phyloP scores from a whole-genome alignment of 2,329 filamentous ascomycete species.

The Colletotrichum musicola region DNA sequence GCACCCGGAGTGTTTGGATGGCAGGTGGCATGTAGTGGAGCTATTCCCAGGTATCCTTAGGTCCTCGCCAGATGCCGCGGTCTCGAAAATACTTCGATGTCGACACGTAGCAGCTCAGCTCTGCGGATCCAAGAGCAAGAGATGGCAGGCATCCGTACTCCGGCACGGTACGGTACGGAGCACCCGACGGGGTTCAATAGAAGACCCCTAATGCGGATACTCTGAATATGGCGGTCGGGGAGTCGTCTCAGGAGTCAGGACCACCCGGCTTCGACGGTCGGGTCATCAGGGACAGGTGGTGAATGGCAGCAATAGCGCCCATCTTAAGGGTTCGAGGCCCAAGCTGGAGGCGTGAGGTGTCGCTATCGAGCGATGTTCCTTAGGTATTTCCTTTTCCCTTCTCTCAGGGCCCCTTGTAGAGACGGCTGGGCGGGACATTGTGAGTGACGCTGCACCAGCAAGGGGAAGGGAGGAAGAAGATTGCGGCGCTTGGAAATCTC shows the following conservation, averaged over 20 bases:
- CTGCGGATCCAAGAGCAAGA: too few species aligned
- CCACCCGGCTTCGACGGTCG: constrained; percentile 3
- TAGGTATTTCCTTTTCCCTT: neutral
- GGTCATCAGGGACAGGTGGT: neutral
- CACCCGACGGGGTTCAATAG: constrained; percentile 1
- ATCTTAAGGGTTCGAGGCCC: constrained; percentile 26
- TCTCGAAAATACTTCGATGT: too few species aligned
- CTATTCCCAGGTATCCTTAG: constrained; percentile 10
- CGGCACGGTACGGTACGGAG: too few species aligned
- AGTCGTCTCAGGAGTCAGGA: neutral
- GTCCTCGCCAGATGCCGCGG: neutral
- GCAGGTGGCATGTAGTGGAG: constrained; percentile 18
- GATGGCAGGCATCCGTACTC: too few species aligned
- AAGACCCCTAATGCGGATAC: constrained; percentile 24
- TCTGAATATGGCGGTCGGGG: neutral
- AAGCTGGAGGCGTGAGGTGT: constrained; percentile 17
- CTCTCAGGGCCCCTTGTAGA: constrained; percentile 16
- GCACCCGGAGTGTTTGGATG: constrained; percentile 18
- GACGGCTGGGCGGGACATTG: constrained; percentile 33
- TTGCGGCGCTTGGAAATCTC: constrained; percentile 24
- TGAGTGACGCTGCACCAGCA: constrained; percentile 24
- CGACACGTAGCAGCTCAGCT: too few species aligned
- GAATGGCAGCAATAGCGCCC: constrained; percentile 24
- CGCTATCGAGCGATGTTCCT: constrained; percentile 1
- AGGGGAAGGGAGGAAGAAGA: constrained; percentile 28